Conservation (phyloP, 1,284 basidiomycete species). For the Trametes pubescens region DNA sequence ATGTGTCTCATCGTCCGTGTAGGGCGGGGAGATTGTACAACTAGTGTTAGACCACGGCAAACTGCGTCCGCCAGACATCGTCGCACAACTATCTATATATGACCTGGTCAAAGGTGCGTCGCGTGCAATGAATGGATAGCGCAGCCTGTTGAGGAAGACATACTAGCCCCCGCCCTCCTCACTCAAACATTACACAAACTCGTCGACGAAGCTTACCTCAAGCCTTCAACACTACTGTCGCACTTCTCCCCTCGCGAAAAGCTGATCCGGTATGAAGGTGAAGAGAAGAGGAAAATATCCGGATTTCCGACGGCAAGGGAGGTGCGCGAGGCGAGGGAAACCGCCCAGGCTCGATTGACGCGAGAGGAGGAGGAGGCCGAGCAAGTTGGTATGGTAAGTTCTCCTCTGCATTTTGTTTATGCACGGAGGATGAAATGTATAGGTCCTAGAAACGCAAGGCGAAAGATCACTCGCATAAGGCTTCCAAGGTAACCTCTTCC, state of each 20-base stretch:
- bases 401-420: conserved; percentile 6
- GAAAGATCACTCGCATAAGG: conserved; percentile 56
- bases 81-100: conserved; percentile 58
- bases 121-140: not conserved
- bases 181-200: conserved; percentile 69
- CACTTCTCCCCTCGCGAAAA: conserved; percentile 81
- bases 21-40: conserved; percentile 82
- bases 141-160: not conserved
- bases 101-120: conserved; percentile 64
- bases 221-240: conserved; percentile 74
- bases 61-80: conserved; percentile 78
- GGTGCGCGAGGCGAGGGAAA: conserved; percentile 71
- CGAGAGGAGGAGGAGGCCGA: conserved; percentile 78
- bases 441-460: conserved; percentile 65
- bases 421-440: conserved; percentile 21
- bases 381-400: conserved; percentile 72
- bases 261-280: conserved; percentile 74
- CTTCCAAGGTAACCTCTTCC: conserved; percentile 56
- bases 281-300: conserved; percentile 74
- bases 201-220: conserved; percentile 70
- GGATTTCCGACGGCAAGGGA: conserved; percentile 82
- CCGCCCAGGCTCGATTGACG: conserved; percentile 65
- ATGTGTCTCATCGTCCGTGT: not conserved
- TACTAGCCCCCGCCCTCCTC: conserved; percentile 59
- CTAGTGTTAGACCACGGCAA: conserved; percentile 88